Conservation (phyloP, 2,329 filamentous ascomycete species). For the Aspergillus transmontanensis region DNA sequence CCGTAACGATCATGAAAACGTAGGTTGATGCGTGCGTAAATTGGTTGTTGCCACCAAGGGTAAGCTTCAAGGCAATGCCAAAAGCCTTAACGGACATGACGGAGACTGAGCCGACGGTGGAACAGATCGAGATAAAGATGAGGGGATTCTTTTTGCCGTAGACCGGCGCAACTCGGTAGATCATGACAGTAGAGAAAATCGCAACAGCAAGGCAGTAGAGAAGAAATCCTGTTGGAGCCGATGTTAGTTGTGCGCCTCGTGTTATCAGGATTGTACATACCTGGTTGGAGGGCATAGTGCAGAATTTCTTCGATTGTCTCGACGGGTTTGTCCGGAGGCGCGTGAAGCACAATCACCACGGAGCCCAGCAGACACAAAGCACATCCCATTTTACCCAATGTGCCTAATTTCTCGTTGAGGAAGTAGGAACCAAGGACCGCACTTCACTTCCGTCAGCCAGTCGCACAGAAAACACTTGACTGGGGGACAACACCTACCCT, state of each 20-base stretch:
- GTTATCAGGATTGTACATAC: constrained; percentile 53
- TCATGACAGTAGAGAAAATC: constrained; percentile 88
- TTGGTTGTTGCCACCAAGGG: constrained; percentile 89
- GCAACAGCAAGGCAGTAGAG: constrained; percentile 80
- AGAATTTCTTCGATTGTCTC: constrained; percentile 90
- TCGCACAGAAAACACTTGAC: constrained; percentile 5
- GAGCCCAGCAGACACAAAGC: constrained; percentile 95
- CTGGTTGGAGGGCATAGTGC: constrained; percentile 84
- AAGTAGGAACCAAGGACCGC: constrained; percentile 95
- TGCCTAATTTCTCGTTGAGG: constrained; percentile 85
- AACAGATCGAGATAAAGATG: constrained; percentile 97
- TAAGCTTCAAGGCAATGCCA: constrained; percentile 95
- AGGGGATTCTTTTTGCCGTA: constrained; percentile 95
- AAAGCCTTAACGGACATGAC: constrained; percentile 99
- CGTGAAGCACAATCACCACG: constrained; percentile 96
- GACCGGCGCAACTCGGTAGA: constrained; percentile 86
- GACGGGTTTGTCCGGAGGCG: constrained; percentile 90
- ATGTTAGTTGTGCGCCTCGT: constrained; percentile 7
- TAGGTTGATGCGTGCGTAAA: constrained; percentile 95
- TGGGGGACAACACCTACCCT: constrained; percentile 52
- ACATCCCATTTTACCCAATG: constrained; percentile 88
- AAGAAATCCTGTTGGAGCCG: constrained; percentile 71
- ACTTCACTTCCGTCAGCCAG: constrained; percentile 43
- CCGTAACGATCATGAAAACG: constrained; percentile 91
- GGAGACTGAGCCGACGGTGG: constrained; percentile 92